Conservation (phyloP, 306 rosid species). For the Neltuma alba region DNA sequence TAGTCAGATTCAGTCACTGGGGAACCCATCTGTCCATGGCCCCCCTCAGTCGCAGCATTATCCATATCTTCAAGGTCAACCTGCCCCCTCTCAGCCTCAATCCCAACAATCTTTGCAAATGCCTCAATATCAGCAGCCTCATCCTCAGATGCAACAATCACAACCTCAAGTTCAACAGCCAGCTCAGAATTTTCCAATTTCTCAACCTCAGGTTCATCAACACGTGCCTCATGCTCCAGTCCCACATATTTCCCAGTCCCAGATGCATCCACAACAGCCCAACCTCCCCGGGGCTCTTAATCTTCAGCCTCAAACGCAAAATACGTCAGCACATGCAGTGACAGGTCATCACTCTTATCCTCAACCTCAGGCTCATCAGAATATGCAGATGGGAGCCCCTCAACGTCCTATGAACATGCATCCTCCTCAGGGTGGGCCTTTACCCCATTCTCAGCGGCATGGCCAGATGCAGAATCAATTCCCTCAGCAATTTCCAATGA, state of each 20-base stretch:
- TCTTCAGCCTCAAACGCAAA: conserved; percentile 62
- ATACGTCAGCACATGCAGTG: conserved; percentile 60
- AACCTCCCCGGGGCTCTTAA: conserved; percentile 50
- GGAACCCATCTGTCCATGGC: conserved; percentile 59
- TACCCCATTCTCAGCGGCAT: conserved; percentile 57
- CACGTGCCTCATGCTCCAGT: conserved; percentile 58
- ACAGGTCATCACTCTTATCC: conserved; percentile 73
- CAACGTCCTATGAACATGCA: conserved; percentile 52
- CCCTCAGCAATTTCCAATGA: conserved; percentile 60
- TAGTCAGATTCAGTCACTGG: conserved; percentile 53
- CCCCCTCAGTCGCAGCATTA: conserved; percentile 44
- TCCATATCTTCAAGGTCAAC: conserved; percentile 46
- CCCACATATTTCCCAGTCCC: conserved; percentile 57
- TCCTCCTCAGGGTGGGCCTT: conserved; percentile 64
- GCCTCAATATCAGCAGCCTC: conserved; percentile 80
- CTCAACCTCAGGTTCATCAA: conserved; percentile 62
- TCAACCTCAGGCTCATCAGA: conserved; percentile 67
- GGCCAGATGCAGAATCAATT: conserved; percentile 63
- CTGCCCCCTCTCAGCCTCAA: conserved; percentile 57
- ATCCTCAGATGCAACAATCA: conserved; percentile 55
- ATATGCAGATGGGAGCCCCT: conserved; percentile 57
- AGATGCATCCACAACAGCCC: conserved; percentile 44
- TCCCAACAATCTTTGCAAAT: conserved; percentile 60
- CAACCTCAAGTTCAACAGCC: conserved; percentile 72
- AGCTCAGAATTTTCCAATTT: conserved; percentile 56